phyloP scores from a whole-genome alignment of 1,284 basidiomycete species.

The Afroboletus lepidellus region DNA sequence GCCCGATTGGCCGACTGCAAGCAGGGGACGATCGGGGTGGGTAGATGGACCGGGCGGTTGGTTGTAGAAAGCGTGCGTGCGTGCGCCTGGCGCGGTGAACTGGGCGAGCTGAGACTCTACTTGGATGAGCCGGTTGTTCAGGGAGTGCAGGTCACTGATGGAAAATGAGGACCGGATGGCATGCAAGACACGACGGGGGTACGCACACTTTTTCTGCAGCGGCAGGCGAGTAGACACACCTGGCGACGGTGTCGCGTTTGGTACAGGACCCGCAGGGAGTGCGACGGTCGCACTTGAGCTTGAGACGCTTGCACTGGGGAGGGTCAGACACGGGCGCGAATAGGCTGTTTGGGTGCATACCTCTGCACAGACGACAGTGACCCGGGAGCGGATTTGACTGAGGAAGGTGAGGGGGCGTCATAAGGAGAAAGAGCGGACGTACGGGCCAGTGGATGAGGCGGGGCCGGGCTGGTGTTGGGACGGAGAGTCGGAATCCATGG shows the following conservation, averaged over 20 bases:
- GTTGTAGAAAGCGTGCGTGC: conserved; percentile 39
- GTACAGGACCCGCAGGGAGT: conserved; percentile 72
- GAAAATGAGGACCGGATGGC: conserved; percentile 3
- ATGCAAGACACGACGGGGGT: conserved; percentile 3
- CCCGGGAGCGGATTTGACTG: conserved; percentile 73
- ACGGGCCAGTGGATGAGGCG: conserved; percentile 29
- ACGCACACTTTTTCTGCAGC: conserved; percentile 79
- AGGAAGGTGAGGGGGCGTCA: conserved; percentile 10
- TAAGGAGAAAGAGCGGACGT: conserved; percentile 15
- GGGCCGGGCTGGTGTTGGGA: conserved; percentile 18
- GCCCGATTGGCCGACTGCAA: conserved; percentile 39
- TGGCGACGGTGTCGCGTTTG: conserved; percentile 69
- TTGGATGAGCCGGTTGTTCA: conserved; percentile 72
- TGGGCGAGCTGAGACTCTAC: conserved; percentile 54
- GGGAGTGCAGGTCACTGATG: conserved; percentile 70
- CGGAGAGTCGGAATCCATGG: conserved; percentile 24
- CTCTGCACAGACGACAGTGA: conserved; percentile 81
- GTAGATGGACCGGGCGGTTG: conserved; percentile 29
- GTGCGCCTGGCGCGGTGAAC: conserved; percentile 43
- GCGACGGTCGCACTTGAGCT: conserved; percentile 76
- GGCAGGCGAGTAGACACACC: conserved; percentile 75
- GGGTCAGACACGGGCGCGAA: conserved; percentile 19
- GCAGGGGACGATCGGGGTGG: conserved; percentile 39
- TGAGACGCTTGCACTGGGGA: conserved; percentile 76
- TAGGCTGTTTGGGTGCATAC: conserved; percentile 36